Conservation (phyloP, 192 early-diverging fungal genomes). For the Thamnidium elegans region DNA sequence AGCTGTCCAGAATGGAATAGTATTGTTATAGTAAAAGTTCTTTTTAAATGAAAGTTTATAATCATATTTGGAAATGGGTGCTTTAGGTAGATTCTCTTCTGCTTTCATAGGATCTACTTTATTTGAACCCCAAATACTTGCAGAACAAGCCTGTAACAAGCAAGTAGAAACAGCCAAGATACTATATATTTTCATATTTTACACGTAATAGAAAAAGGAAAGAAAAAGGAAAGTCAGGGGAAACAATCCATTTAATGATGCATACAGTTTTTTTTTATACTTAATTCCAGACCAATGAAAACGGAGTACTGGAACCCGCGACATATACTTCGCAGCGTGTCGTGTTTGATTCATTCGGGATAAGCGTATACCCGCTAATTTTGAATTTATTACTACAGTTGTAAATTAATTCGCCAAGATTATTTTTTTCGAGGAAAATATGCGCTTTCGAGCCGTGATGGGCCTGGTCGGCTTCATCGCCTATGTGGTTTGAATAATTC, state of each 20-base stretch:
- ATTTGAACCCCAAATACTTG: slow-evolving; percentile 12
- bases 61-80: slow-evolving; percentile 41
- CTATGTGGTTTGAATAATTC: too few relatives aligned
- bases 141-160: neutral
- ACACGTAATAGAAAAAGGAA: neutral
- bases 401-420: too few relatives aligned
- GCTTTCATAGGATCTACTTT: slow-evolving; percentile 7
- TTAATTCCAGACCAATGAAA: neutral
- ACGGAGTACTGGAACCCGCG: too few relatives aligned
- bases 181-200: slow-evolving; percentile 9
- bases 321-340: too few relatives aligned
- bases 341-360: too few relatives aligned
- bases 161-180: neutral
- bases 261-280: too few relatives aligned
- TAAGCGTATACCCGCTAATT: too few relatives aligned
- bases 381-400: too few relatives aligned
- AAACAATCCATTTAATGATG: neutral
- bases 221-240: neutral
- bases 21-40: slow-evolving; percentile 46
- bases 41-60: slow-evolving; percentile 63
- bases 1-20: slow-evolving; percentile 50
- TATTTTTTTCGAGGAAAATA: too few relatives aligned
- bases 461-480: too few relatives aligned
- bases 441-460: too few relatives aligned
- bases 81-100: slow-evolving; percentile 8